Conservation (phyloP, 352 stramenopile species). For the Saprolegnia parasitica region DNA sequence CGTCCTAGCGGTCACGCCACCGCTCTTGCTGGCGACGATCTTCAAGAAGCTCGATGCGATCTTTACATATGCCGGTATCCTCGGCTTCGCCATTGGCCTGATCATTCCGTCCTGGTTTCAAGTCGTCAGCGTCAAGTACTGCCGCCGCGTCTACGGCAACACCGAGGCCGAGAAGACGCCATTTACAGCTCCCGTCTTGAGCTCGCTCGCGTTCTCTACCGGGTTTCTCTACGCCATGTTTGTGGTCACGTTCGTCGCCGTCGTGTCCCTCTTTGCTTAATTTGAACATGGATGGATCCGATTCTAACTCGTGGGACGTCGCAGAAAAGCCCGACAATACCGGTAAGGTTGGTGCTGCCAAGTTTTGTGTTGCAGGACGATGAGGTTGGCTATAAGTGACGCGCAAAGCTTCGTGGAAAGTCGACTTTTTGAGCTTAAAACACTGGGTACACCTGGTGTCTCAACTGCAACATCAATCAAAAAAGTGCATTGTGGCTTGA, state of each 20-base stretch:
- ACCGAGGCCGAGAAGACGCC: conserved; percentile 61
- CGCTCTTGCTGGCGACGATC: conserved; percentile 67
- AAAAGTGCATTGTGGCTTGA: too few relatives aligned
- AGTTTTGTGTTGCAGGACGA: too few relatives aligned
- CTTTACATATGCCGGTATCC: conserved; percentile 68
- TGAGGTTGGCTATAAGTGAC: too few relatives aligned
- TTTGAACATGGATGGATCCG: too few relatives aligned
- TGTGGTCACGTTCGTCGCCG: conserved; percentile 57
- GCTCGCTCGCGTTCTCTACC: conserved; percentile 57
- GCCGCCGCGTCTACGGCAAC: conserved; percentile 66
- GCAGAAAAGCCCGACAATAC: too few relatives aligned
- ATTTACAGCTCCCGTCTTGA: conserved; percentile 61
- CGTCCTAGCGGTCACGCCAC: conserved; percentile 53
- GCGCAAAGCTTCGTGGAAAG: too few relatives aligned
- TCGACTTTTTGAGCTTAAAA: too few relatives aligned
- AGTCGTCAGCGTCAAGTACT: conserved; percentile 75
- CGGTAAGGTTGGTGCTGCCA: too few relatives aligned
- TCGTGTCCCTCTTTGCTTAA: conserved; percentile 42
- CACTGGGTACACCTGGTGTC: too few relatives aligned
- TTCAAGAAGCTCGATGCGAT: conserved; percentile 87
- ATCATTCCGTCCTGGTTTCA: conserved; percentile 84
- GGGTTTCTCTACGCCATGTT: conserved; percentile 63
- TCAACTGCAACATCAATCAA: too few relatives aligned
- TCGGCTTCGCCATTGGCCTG: conserved; percentile 70
- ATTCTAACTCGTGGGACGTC: too few relatives aligned